Evolutionary conservation across 139 green algal species (phyloP), one percentile per base, ranked within the genome.

Genomic region (Coelastrella sp.): DNA sequence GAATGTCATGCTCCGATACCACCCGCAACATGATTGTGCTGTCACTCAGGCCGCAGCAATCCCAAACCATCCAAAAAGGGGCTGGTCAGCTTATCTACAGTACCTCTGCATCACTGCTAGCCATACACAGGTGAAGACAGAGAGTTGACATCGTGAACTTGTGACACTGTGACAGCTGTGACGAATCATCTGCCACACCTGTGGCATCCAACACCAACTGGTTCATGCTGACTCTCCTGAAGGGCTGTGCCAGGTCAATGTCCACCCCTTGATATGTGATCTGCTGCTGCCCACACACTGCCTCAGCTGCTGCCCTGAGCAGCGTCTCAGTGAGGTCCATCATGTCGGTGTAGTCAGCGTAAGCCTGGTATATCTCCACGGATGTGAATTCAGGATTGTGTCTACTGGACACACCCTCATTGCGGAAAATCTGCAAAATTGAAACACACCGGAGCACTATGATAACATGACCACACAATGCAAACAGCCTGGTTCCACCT

Each of bases 341-440:
- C 97, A 99, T 99, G 93, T 98, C 96, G 24, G 92, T 87, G 92
- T 99, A 99, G 93, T 99, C 98, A 15, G 96, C 97, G 86, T 99
- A 99, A 3, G 98, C 98, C 92, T 97, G 96, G 92, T 99, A 99
- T 20, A 99, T 88, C 93, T 99, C 98, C 24, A 99, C 95, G 20
- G 93, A 97, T 0, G 98, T 99, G 94, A 99, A 99, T 95, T 99
- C 98, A 6, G 98, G 98, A 91, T 99, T 99, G 95, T 99, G 98
- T 3, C 98, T 93, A 4, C 96, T 94, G 59, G 60, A 84, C 65
- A 90, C 81, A 87, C 98, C 98, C 90, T 99, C 98, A 92, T 99
- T 99, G 49, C 98, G 94, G 91, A 99, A 99, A 68, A 99, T 78
- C 97, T 87, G 65, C 68, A 49, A 5, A 3, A 49, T 49, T 49